Base-by-base conservation (phyloP, 116 monocot genomes). In the Papilionanthe hybrid region DNA sequence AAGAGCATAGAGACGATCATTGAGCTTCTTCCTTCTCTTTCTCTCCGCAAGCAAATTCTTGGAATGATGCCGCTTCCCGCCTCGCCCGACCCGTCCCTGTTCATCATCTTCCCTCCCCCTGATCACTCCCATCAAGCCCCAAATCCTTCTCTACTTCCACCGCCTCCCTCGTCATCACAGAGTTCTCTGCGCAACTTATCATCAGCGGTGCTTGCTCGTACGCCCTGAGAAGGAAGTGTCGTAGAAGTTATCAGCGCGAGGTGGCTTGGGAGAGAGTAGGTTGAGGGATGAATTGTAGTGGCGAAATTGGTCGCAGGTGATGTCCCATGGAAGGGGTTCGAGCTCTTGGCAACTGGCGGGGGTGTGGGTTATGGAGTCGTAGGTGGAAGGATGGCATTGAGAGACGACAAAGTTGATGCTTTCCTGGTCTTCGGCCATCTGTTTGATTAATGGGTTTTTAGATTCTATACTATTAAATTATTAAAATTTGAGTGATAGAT, bases 31-130 rank as follows among this genome's bases (percentile, higher is more conserved):
- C 84, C 97, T 84, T 66, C 97, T 80, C 84, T 55, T 89, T 83
- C 97, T 86, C 83, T 97, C 97, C 0, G 97, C 97, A 23, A 87
- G 55, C 1, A 97, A 84, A 69, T 97, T 97, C 92, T 97, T 97
- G 4, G 87, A 89, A 8, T 86, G 90, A 20, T 81, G 86, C 43
- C 83, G 78, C 79, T 88, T 92, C 4, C 82, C 86, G 7, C 78
- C 77, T 76, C 79, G 65, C 41, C 85, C 82, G 11, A 29, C 27
- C 47, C 50, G 20, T 75, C 82, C 82, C 55, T 80, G 76, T 13
- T 89, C 93, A 1, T 91, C 94, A 2, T 93, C 94, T 3, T 88
- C 91, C n/a, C 17, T 72, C 85, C 55, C 73, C 73, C 9, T 69
- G 85, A 56, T 89, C 89, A 22, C 94, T 92, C 27, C 91, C 89